Conservation (phyloP, 1,284 basidiomycete genomes). For the Fomitopsis schrenkii region DNA sequence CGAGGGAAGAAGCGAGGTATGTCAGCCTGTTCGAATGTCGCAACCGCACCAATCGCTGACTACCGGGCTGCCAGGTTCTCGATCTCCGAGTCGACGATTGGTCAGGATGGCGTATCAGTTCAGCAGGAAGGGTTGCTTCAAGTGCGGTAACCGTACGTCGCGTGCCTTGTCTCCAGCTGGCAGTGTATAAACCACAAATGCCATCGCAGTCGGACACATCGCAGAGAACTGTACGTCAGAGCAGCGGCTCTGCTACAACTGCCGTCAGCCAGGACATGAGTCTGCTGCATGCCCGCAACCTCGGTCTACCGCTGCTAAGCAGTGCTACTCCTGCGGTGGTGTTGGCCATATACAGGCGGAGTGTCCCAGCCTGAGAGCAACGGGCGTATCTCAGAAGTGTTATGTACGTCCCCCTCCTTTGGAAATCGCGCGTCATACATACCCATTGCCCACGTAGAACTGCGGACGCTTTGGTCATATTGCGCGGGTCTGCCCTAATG, state of each 20-base stretch:
- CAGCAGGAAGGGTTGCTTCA: slow-evolving; percentile 83
- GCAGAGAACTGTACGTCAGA: slow-evolving; percentile 87
- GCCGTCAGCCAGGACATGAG: slow-evolving; percentile 87
- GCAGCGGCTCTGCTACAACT: slow-evolving; percentile 89
- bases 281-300: slow-evolving; percentile 84
- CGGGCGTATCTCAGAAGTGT: slow-evolving; percentile 69
- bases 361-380: slow-evolving; percentile 78
- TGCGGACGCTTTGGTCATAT: slow-evolving; percentile 81
- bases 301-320: slow-evolving; percentile 71
- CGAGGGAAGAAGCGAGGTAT: slow-evolving; percentile 39
- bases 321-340: slow-evolving; percentile 78
- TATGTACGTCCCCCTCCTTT: slow-evolving; percentile 51
- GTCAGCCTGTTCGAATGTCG: slow-evolving; percentile 3
- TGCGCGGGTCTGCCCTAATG: slow-evolving; percentile 67
- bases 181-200: slow-evolving; percentile 6
- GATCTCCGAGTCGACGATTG: slow-evolving; percentile 20
- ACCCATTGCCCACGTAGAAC: slow-evolving; percentile 40
- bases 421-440: slow-evolving; percentile 6
- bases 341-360: slow-evolving; percentile 78
- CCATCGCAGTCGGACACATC: slow-evolving; percentile 74
- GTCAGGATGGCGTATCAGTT: slow-evolving; percentile 70
- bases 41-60: neutral
- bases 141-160: slow-evolving; percentile 77
- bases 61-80: slow-evolving; percentile 13
- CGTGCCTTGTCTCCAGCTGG: slow-evolving; percentile 11